Percentiles rank a stretch among this genome's conserved stretches.
Conservation (phyloP, 805 yeast genomes). For the Pichia cephalocereana region DNA sequence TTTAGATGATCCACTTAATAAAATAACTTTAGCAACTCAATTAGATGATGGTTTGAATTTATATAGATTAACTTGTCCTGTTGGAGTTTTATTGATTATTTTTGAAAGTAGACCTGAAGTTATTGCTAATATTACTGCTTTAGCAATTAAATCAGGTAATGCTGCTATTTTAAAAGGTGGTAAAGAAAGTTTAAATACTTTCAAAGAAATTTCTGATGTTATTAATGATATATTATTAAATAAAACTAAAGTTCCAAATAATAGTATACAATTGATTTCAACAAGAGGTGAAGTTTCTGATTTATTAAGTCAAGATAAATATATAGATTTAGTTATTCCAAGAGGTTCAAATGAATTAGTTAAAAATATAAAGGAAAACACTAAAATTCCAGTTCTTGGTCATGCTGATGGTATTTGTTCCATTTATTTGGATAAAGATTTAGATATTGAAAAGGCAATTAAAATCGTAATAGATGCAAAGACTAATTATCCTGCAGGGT, state of each 20-base stretch:
- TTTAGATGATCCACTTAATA: constrained; percentile 89
- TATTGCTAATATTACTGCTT: constrained; percentile 92
- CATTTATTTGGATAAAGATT: constrained; percentile 68
- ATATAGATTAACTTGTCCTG: constrained; percentile 83
- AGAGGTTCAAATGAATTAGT: constrained; percentile 96
- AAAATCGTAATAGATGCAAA: constrained; percentile 77
- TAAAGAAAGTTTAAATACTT: constrained; percentile 81
- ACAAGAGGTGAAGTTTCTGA: constrained; percentile 88
- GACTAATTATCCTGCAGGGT: constrained; percentile 98
- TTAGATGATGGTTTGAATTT: constrained; percentile 84
- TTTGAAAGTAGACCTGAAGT: constrained; percentile 98
- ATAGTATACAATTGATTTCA: constrained; percentile 78
- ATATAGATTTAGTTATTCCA: constrained; percentile 92
- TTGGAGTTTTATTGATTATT: constrained; percentile 86
- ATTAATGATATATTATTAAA: constrained; percentile 47
- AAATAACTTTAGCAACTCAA: constrained; percentile 69
- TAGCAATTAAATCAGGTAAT: constrained; percentile 93
- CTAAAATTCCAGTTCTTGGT: constrained; percentile 95
- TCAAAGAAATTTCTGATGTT: constrained; percentile 68
- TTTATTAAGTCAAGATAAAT: constrained; percentile 73
- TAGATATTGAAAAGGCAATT: constrained; percentile 69
- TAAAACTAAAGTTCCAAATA: constrained; percentile 64
- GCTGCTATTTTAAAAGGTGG: constrained; percentile 98
- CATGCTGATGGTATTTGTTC: constrained; percentile 99
- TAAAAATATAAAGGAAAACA: constrained; percentile 70